Percentiles rank a stretch among this genome's conserved stretches.
Conservation (phyloP, 495 filamentous ascomycete species). For the Tuber borchii region DNA sequence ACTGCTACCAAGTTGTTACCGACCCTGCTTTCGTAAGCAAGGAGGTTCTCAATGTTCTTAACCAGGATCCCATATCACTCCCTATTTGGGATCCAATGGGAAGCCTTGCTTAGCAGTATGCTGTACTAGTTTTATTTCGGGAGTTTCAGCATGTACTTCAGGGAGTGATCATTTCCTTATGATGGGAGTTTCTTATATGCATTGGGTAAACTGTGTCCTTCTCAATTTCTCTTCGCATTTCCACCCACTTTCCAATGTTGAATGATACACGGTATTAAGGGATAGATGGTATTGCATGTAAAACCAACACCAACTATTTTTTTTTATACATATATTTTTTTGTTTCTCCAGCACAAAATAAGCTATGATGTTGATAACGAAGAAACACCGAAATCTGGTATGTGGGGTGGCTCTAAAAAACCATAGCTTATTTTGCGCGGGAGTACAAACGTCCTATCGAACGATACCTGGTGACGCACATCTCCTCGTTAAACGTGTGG, state of each 20-base stretch:
- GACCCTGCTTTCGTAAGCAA: constrained; percentile 61
- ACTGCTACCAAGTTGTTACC: constrained; percentile 80
- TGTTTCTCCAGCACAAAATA: neutral
- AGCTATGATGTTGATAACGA: too few relatives aligned
- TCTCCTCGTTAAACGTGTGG: neutral
- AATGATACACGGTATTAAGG: neutral
- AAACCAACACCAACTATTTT: neutral
- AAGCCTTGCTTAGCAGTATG: constrained; percentile 56
- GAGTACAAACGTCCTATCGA: neutral
- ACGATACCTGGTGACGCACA: neutral
- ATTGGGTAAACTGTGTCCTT: neutral
- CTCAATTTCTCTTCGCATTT: neutral
- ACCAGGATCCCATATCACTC: constrained; percentile 61
- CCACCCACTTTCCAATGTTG: neutral
- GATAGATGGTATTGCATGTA: neutral
- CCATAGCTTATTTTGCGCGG: too few relatives aligned
- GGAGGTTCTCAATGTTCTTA: constrained; percentile 61
- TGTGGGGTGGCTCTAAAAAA: too few relatives aligned
- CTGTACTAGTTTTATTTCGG: neutral
- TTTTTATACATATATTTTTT: neutral
- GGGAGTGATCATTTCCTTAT: neutral
- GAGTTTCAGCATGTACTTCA: neutral
- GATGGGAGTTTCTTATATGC: constrained; percentile 3
- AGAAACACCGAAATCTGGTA: too few relatives aligned
- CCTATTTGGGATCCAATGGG: constrained; percentile 89